A percentile compares a stretch with the other conserved stretches of the same genome.
Conservation (phyloP, 345 rosid genomes). For the Pugionium cornutum region DNA sequence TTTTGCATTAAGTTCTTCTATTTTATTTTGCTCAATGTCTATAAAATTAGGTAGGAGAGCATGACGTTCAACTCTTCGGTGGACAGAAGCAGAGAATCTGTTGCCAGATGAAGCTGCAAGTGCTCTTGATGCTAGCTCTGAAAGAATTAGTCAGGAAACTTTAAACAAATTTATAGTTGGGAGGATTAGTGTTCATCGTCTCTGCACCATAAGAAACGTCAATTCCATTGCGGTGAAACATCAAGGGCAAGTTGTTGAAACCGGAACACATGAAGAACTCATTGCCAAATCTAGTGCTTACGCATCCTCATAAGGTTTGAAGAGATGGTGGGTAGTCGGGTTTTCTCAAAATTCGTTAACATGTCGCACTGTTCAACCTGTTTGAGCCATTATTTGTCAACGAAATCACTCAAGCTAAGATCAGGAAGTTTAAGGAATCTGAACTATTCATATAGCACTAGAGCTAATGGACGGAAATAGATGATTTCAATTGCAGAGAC, state of each 20-base stretch:
- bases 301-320: slow-evolving; percentile 89
- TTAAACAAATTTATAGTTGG: too few species aligned
- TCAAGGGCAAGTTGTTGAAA: slow-evolving; percentile 47
- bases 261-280: too few species aligned
- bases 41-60: slow-evolving; percentile 51
- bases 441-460: slow-evolving; percentile 45
- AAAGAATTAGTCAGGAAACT: too few species aligned
- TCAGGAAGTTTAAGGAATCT: slow-evolving; percentile 32
- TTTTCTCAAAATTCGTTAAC: slow-evolving; percentile 84
- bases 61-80: too few species aligned
- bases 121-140: too few species aligned
- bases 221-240: slow-evolving; percentile 93
- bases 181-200: too few species aligned
- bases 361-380: slow-evolving; percentile 46
- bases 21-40: slow-evolving; percentile 7
- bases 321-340: slow-evolving; percentile 86
- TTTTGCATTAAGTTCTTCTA: background rate
- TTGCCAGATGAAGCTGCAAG: too few species aligned
- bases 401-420: slow-evolving; percentile 88
- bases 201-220: slow-evolving; percentile 40
- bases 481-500: slow-evolving; percentile 96
- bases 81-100: too few species aligned
- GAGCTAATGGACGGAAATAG: slow-evolving; percentile 94
- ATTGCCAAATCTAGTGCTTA: slow-evolving; percentile 41
- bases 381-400: slow-evolving; percentile 54